Evolutionary conservation across 2,329 filamentous ascomycete species (phyloP).

Genomic region (Diaporthe eres): DNA sequence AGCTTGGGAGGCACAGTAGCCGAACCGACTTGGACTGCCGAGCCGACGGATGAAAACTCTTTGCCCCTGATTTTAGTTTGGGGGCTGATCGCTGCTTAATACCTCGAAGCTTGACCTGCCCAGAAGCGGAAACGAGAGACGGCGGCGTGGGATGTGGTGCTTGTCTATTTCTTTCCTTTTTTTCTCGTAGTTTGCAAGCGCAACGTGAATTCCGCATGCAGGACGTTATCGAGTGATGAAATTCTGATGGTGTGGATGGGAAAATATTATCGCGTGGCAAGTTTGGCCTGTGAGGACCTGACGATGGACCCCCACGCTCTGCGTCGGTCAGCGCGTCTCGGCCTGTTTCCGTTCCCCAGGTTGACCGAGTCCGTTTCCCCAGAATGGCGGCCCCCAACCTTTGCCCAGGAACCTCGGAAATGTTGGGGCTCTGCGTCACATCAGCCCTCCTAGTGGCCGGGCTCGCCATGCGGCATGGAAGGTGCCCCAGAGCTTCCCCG

Average conservation of each 20-base stretch:
- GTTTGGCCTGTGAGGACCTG: slow-evolving; percentile 16
- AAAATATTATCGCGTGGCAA: slow-evolving; percentile 26
- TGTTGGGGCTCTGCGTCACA: slow-evolving; percentile 24
- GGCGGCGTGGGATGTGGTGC: neutral
- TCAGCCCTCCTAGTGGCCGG: slow-evolving; percentile 21
- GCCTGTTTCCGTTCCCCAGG: slow-evolving; percentile 35
- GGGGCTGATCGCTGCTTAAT: slow-evolving; percentile 21
- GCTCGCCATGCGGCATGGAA: neutral
- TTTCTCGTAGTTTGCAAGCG: neutral
- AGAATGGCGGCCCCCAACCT: slow-evolving; percentile 15
- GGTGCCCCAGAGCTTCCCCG: slow-evolving; percentile 17
- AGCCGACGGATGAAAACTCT: slow-evolving; percentile 27
- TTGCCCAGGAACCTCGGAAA: neutral
- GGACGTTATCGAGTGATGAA: neutral
- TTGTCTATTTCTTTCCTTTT: neutral
- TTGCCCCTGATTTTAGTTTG: slow-evolving; percentile 25
- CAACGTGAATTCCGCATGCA: neutral
- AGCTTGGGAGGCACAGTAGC: slow-evolving; percentile 10
- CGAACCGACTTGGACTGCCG: slow-evolving; percentile 32
- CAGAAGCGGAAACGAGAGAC: neutral
- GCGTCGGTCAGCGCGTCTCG: slow-evolving; percentile 15
- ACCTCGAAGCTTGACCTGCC: slow-evolving; percentile 16
- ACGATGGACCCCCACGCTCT: slow-evolving; percentile 27
- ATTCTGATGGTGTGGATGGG: slow-evolving; percentile 10
- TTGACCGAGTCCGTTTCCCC: slow-evolving; percentile 36